These are phyloP conservation scores for Perilla frutescens DNA, from an alignment of 257 asterid genomes.

Conservation along the genomic window DNA sequence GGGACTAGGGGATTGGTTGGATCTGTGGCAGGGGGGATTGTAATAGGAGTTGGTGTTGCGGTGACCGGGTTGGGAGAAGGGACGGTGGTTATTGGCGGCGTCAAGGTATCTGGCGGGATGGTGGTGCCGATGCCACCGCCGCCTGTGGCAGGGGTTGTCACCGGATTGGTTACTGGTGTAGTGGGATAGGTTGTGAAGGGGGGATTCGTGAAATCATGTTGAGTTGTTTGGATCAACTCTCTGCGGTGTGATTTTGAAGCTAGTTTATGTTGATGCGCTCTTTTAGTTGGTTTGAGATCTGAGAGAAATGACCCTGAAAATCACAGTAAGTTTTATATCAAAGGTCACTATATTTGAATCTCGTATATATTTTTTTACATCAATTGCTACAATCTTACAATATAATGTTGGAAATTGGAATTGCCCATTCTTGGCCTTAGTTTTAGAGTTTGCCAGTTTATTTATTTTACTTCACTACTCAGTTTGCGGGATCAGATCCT, in stretches of 20 bases:
- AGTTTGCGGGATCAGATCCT: no score
- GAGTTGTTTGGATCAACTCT: constrained; percentile 39
- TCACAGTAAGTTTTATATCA: no score
- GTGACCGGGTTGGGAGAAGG: constrained; percentile 54
- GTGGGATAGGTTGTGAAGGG: constrained; percentile 49
- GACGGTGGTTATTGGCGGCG: constrained; percentile 44
- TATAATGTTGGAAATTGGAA: no score
- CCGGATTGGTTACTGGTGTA: constrained; percentile 68
- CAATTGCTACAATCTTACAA: no score
- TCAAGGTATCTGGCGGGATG: constrained; percentile 45
- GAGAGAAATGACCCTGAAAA: constrained; percentile 42
- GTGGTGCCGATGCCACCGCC: neutral
- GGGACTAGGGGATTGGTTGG: constrained; percentile 48
- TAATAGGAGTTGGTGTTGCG: constrained; percentile 30
- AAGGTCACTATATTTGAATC: no score
- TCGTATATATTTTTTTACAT: no score
- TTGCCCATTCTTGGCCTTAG: no score
- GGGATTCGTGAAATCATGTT: constrained; percentile 49
- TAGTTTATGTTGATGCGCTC: constrained; percentile 8
- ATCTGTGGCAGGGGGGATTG: constrained; percentile 39
- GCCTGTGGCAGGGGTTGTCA: constrained; percentile 54
- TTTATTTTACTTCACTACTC: no score
- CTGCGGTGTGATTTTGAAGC: constrained; percentile 27
- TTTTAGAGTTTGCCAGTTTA: no score
- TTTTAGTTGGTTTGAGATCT: constrained; percentile 11